Conservation (phyloP, 139 green algal species). For the Asterochloris sp. region DNA sequence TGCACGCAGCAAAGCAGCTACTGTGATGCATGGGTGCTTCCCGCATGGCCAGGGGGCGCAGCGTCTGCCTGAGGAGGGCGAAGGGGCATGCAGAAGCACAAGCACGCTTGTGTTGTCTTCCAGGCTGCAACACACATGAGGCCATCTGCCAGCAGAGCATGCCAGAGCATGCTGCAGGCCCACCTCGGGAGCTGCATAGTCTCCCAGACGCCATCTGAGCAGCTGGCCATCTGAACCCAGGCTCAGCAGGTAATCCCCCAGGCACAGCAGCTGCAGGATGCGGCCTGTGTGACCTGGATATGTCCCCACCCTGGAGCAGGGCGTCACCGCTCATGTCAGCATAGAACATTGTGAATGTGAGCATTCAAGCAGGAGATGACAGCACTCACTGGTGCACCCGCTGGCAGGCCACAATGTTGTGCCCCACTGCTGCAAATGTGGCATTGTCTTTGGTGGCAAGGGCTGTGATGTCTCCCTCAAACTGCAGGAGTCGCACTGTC, state of each 20-base stretch:
- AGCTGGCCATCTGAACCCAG: conserved; percentile 62
- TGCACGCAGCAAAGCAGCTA: neutral
- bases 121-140: too few species aligned
- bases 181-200: conserved; percentile 52
- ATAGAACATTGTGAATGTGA: neutral
- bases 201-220: conserved; percentile 67
- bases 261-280: conserved; percentile 69
- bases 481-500: conserved; percentile 35
- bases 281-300: conserved; percentile 37
- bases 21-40: neutral
- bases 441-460: conserved; percentile 72
- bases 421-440: conserved; percentile 82
- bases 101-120: neutral
- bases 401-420: conserved; percentile 67
- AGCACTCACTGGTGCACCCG: conserved; percentile 42
- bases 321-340: neutral
- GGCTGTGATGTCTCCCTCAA: conserved; percentile 62
- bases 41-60: too few species aligned
- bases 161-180: neutral
- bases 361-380: neutral
- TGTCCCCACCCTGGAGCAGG: conserved; percentile 39
- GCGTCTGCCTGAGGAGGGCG: too few species aligned
- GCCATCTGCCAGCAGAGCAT: neutral
- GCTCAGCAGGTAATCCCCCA: conserved; percentile 80
- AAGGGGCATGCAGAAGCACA: neutral